These are phyloP conservation scores for Centaurea solstitialis DNA, from an alignment of 129 eudicot genomes.

Conservation along the genomic window DNA sequence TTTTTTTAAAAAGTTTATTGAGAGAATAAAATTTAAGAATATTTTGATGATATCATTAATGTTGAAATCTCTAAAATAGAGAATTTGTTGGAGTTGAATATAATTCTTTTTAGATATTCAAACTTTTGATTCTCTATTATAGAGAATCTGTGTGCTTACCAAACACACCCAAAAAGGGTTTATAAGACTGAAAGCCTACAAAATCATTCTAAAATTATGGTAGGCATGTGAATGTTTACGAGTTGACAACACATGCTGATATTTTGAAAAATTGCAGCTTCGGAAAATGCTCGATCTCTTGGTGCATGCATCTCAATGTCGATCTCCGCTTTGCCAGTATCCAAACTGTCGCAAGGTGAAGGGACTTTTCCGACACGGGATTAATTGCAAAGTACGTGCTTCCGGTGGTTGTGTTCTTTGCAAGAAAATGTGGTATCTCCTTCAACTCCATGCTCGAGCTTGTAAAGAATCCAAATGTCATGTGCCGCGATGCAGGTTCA, in stretches of 20 bases:
- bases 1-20: no score
- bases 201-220: background rate
- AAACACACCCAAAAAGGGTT: background rate
- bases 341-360: conserved; percentile 91
- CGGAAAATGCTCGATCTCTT: conserved; percentile 94
- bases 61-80: no score
- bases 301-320: conserved; percentile 95
- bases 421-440: conserved; percentile 93
- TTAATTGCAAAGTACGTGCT: conserved; percentile 69
- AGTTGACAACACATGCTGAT: background rate
- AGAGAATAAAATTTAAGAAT: no score
- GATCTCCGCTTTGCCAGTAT: conserved; percentile 74
- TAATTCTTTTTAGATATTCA: no score
- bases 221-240: background rate
- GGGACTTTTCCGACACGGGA: conserved; percentile 94
- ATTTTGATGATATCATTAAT: no score
- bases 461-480: conserved; percentile 82
- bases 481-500: conserved; percentile 94
- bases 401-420: conserved; percentile 89
- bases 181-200: background rate
- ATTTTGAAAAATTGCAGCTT: conserved; percentile 53
- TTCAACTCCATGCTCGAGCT: conserved; percentile 92
- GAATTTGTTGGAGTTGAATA: no score
- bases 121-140: no score
- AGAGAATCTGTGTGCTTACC: background rate